Base-by-base conservation (phyloP, 305 asterid species). In the Lippia alba region DNA sequence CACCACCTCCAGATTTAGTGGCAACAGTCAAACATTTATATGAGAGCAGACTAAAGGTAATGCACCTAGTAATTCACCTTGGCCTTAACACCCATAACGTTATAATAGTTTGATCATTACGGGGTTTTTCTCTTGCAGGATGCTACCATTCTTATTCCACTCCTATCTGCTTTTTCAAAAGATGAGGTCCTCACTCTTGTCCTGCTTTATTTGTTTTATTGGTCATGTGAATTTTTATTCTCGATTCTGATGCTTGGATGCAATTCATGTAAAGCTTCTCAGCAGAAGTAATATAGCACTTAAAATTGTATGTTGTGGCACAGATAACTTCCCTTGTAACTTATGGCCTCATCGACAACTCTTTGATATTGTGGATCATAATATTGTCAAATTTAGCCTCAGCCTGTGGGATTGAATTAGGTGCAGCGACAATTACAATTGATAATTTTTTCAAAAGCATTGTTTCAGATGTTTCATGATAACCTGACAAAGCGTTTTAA, bases 71-170 rank as follows among this genome's bases (percentile, higher is more conserved):
- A 67, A 12, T 64, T 24, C 69, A 36, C 11, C 46, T 30, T 61
- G 3, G 34, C 41, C 53, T 65, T 53, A 14, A 64, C 64, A 50
- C 32, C 73, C 56, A 49, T 71, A 46, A 20, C 71, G 55, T 69
- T 46, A 45, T 51, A 61, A 63, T 66, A 41, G 51, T 67, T 48
- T 57, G 59, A 60, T 71, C 75, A 74, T 74, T 36, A 58, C 20
- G 50, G 34, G 49, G 20, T 61, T 71, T 32, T 70, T 78, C 68
- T 76, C 58, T 74, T 83, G 87, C 92, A 95, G 99, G 99, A 95
- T 80, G 98, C 98, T 72, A 64, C 91, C 68, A 85, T 95, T 76
- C 99, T 95, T 77, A 89, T 95, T 60, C 99, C 99, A 48, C 75
- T 95, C 61, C 75, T 95, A 51, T 86, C 99, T 7, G 91, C 97